A percentile compares a stretch with the other conserved stretches of the same genome.
Evolutionary conservation across 768 basidiomycete genomes (phyloP).

Genomic region (Suillus paluster): DNA sequence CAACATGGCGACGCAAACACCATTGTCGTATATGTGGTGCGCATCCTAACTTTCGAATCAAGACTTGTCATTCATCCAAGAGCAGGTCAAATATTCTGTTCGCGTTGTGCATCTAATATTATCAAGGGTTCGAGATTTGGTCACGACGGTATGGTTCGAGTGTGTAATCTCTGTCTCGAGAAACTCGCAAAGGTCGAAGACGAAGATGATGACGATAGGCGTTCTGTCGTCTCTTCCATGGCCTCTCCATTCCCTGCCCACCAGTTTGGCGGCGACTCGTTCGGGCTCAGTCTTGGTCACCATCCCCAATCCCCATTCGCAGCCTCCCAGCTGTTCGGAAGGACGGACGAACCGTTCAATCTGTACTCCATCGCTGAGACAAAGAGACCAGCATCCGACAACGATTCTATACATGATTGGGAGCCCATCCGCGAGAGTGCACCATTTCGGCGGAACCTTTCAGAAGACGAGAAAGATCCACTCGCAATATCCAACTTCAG

Average conservation of each 20-base stretch:
- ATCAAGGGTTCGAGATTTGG: constrained; percentile 95
- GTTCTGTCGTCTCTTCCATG: constrained; percentile 76
- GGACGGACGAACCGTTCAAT: constrained; percentile 77
- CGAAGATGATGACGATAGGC: constrained; percentile 88
- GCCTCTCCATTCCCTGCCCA: constrained; percentile 77
- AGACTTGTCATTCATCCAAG: constrained; percentile 8
- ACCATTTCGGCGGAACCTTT: constrained; percentile 75
- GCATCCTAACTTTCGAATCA: constrained; percentile 21
- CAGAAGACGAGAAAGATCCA: constrained; percentile 76
- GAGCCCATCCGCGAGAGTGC: constrained; percentile 58
- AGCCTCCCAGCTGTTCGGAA: constrained; percentile 82
- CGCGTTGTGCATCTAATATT: constrained; percentile 94
- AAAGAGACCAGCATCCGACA: constrained; percentile 54
- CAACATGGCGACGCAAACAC: constrained; percentile 93
- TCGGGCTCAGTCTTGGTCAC: constrained; percentile 40
- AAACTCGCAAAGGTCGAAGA: constrained; percentile 87
- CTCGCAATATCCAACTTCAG: constrained; percentile 46
- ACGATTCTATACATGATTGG: constrained; percentile 54
- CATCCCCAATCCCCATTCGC: constrained; percentile 88
- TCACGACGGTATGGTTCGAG: constrained; percentile 92
- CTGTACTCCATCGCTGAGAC: constrained; percentile 84
- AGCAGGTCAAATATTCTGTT: constrained; percentile 95
- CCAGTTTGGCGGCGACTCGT: constrained; percentile 62
- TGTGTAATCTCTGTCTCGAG: constrained; percentile 95
- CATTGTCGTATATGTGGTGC: constrained; percentile 96